Conservation (phyloP, 129 eudicot species). For the Ambrosia artemisiifolia region DNA sequence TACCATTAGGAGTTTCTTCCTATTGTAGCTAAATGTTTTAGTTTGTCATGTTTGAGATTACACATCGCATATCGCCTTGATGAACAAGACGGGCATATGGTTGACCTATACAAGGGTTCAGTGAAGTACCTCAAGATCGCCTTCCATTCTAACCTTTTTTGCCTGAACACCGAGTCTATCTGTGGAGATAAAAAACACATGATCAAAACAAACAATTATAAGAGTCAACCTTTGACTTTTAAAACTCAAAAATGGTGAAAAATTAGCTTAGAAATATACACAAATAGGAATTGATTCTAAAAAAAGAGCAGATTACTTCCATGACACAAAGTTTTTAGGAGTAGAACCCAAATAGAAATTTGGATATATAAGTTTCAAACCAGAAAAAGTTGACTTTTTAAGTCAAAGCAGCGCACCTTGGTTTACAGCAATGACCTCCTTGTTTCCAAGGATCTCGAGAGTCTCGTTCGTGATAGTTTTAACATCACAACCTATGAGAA, state of each 20-base stretch:
- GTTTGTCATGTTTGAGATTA: too few species aligned
- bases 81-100: constrained; percentile 1
- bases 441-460: constrained; percentile 57
- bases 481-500: constrained; percentile 86
- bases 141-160: constrained; percentile 75
- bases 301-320: not conserved
- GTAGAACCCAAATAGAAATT: not conserved
- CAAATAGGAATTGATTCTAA: not conserved
- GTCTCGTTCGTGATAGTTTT: constrained; percentile 52
- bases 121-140: constrained; percentile 67
- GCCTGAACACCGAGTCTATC: constrained; percentile 90
- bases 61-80: not conserved
- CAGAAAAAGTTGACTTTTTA: not conserved
- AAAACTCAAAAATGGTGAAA: not conserved
- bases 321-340: not conserved
- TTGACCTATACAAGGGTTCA: constrained; percentile 11
- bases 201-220: not conserved
- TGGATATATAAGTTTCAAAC: not conserved
- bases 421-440: constrained; percentile 83
- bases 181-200: constrained; percentile 23
- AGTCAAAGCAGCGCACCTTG: constrained; percentile 48
- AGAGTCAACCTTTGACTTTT: constrained; percentile 10
- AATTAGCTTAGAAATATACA: not conserved
- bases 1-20: too few species aligned
- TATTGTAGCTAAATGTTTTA: too few species aligned